Conservation (phyloP, 169 alveolate genomes). For the Cryptosporidium ubiquitum region DNA sequence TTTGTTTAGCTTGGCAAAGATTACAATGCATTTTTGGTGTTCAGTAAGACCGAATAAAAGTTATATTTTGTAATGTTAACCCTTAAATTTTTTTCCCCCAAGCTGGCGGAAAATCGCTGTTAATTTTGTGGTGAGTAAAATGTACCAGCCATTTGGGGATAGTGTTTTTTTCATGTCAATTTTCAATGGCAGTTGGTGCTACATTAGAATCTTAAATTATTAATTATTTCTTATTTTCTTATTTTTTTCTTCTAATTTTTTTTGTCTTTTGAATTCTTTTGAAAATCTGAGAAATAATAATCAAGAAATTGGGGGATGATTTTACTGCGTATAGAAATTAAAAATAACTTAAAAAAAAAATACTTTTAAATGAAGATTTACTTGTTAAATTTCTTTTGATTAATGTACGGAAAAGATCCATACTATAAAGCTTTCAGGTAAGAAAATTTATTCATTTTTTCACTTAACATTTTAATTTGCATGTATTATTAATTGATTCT, state of each 20-base stretch:
- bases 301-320: not conserved
- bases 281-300: not conserved
- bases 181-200: slow-evolving; percentile 15
- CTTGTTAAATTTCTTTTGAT: not conserved
- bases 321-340: not conserved
- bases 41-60: not conserved
- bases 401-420: slow-evolving; percentile 30
- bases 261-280: not conserved
- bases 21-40: not conserved
- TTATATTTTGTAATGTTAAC: not conserved
- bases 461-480: not conserved
- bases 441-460: not conserved
- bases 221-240: not conserved
- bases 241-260: not conserved
- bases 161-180: not conserved
- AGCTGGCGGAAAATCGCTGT: slow-evolving; percentile 8
- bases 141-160: slow-evolving; percentile 17
- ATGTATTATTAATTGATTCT: not conserved
- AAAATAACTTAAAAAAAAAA: not conserved
- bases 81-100: not conserved
- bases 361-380: not conserved
- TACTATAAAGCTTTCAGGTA: slow-evolving; percentile 59
- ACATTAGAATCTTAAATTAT: not conserved
- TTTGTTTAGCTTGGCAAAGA: not conserved
- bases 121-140: slow-evolving; percentile 21